Conservation (phyloP, 805 yeast genomes). For the Kuraishia hungarica region DNA sequence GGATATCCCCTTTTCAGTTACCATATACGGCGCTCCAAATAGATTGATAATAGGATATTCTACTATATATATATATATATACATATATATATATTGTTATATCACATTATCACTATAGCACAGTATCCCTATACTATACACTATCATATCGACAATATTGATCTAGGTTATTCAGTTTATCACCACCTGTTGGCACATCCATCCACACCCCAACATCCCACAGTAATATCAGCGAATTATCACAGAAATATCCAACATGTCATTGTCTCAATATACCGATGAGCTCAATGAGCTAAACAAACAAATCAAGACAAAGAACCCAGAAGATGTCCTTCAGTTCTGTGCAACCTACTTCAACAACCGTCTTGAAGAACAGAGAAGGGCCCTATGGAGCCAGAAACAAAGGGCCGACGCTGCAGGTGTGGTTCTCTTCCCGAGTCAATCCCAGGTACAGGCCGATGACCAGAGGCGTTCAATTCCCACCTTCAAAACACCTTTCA, state of each 20-base stretch:
- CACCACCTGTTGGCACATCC: background rate
- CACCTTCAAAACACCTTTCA: constrained; percentile 52
- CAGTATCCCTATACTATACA: too few species aligned
- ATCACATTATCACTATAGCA: too few species aligned
- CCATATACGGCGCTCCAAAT: too few species aligned
- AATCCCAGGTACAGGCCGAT: constrained; percentile 6
- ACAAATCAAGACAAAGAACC: constrained; percentile 46
- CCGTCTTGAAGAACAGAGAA: constrained; percentile 52
- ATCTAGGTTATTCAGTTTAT: too few species aligned
- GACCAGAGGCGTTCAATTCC: constrained; percentile 9
- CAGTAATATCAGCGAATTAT: too few species aligned
- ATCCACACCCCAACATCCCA: background rate
- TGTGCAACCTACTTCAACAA: constrained; percentile 65
- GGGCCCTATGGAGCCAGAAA: constrained; percentile 41
- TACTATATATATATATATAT: too few species aligned
- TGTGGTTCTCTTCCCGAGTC: constrained; percentile 24
- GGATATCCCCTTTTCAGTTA: too few species aligned
- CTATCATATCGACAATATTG: too few species aligned
- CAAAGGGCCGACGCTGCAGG: constrained; percentile 42
- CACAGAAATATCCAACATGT: constrained; percentile 2
- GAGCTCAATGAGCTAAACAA: constrained; percentile 59
- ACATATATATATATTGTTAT: too few species aligned
- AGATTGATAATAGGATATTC: too few species aligned
- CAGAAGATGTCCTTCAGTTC: constrained; percentile 64
- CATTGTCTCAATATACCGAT: constrained; percentile 14